These are phyloP conservation scores for Aspergillus diversus DNA, from an alignment of 495 filamentous ascomycete species.

Conservation along the genomic window DNA sequence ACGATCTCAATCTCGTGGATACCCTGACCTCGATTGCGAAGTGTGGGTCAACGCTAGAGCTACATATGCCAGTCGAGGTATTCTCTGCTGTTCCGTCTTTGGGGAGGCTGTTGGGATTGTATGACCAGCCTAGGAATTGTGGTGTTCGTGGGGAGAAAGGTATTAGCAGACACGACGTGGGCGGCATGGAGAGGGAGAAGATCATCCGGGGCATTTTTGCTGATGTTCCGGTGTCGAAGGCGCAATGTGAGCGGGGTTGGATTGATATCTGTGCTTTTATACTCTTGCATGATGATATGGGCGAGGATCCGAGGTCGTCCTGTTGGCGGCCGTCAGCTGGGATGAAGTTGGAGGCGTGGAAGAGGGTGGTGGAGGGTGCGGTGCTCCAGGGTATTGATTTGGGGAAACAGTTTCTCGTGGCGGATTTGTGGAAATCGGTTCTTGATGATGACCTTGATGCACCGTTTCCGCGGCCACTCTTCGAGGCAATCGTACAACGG, in stretches of 20 bases:
- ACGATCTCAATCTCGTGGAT: constrained; percentile 40
- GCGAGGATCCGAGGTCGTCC: constrained; percentile 14
- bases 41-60: constrained; percentile 74
- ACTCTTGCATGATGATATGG: constrained; percentile 15
- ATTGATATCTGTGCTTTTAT: constrained; percentile 54
- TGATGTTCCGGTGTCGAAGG: constrained; percentile 50
- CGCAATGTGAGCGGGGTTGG: constrained; percentile 53
- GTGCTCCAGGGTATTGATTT: constrained; percentile 49
- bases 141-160: constrained; percentile 13
- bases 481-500: constrained; percentile 48
- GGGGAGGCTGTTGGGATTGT: constrained; percentile 39
- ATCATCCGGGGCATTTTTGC: constrained; percentile 36
- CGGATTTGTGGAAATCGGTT: constrained; percentile 52
- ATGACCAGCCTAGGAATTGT: constrained; percentile 19
- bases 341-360: constrained; percentile 50
- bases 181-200: neutral
- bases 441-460: constrained; percentile 47
- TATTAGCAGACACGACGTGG: neutral
- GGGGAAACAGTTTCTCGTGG: constrained; percentile 49
- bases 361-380: constrained; percentile 47
- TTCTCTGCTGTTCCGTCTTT: constrained; percentile 41
- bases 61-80: constrained; percentile 42
- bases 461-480: constrained; percentile 43
- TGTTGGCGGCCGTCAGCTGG: constrained; percentile 49
- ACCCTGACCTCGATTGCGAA: constrained; percentile 66